Conservation (phyloP, 2,329 filamentous ascomycete genomes). For the Pseudonectria buxi region DNA sequence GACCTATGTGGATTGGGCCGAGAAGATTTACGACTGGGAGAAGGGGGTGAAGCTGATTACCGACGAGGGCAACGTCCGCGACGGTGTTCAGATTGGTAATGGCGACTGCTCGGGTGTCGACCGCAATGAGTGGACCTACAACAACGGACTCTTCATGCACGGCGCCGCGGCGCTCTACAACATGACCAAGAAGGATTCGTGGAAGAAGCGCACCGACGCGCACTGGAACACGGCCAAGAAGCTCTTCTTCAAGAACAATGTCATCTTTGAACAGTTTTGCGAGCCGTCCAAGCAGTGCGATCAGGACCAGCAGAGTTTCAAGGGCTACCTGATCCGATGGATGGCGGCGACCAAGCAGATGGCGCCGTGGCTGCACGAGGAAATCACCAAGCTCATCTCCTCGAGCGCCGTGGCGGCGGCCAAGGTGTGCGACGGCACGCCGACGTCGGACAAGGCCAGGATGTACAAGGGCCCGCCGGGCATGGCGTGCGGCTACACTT, state of each 20-base stretch:
- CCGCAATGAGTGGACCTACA: conserved; percentile 62
- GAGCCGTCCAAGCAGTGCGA: conserved; percentile 57
- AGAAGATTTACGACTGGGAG: conserved; percentile 63
- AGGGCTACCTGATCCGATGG: conserved; percentile 68
- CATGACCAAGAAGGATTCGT: conserved; percentile 44
- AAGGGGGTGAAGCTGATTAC: conserved; percentile 49
- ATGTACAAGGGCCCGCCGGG: conserved; percentile 45
- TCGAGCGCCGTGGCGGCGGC: conserved; percentile 48
- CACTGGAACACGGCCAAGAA: conserved; percentile 44
- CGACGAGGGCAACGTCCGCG: conserved; percentile 47
- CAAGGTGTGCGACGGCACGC: conserved; percentile 42
- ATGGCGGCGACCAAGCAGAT: conserved; percentile 48
- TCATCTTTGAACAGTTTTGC: conserved; percentile 63
- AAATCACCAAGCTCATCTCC: conserved; percentile 45
- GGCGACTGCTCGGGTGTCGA: conserved; percentile 45
- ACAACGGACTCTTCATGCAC: conserved; percentile 59
- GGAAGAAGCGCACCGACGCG: conserved; percentile 53
- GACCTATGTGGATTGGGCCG: conserved; percentile 73
- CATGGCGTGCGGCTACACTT: conserved; percentile 62
- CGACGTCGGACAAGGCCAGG: conserved; percentile 18
- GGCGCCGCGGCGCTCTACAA: conserved; percentile 58
- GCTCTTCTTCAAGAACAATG: conserved; percentile 46
- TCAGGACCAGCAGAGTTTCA: conserved; percentile 67
- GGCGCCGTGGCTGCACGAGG: conserved; percentile 44
- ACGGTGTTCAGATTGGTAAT: conserved; percentile 33